Percentiles rank a stretch among this genome's conserved stretches.
These are phyloP conservation scores for Xerocomus minutiporus DNA, from an alignment of 1,284 basidiomycete genomes.

Conservation along the genomic window DNA sequence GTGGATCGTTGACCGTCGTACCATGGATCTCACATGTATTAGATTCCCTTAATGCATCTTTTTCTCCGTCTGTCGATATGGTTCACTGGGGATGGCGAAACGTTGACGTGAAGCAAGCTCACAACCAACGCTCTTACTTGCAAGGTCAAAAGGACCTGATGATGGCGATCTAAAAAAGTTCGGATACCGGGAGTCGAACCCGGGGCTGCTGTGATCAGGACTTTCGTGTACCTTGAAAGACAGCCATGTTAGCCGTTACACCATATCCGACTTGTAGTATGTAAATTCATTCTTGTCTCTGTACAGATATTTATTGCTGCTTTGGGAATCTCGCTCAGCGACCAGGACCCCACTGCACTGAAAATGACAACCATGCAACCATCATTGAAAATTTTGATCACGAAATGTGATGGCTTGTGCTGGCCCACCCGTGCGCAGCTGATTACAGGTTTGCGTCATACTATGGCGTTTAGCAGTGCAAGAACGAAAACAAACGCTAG, in stretches of 20 bases:
- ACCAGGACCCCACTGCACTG: no score
- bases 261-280: slow-evolving; percentile 31
- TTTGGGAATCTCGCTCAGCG: no score
- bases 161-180: slow-evolving; percentile 18
- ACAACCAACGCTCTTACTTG: no score
- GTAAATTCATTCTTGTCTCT: background rate
- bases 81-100: background rate
- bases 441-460: no score
- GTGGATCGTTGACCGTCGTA: background rate
- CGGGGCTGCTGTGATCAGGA: slow-evolving; percentile 32
- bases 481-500: no score
- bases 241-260: slow-evolving; percentile 37
- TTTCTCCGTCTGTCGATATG: background rate
- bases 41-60: background rate
- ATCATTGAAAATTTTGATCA: no score
- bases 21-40: background rate
- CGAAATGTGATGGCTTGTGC: no score
- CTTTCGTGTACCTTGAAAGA: slow-evolving; percentile 23
- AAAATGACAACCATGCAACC: no score
- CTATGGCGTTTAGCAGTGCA: no score
- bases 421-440: no score
- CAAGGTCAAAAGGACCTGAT: no score
- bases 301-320: background rate
- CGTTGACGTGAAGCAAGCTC: no score
- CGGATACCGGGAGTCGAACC: slow-evolving; percentile 38